Conservation (phyloP, 805 yeast species). For the Metschnikowia noctiluminum region DNA sequence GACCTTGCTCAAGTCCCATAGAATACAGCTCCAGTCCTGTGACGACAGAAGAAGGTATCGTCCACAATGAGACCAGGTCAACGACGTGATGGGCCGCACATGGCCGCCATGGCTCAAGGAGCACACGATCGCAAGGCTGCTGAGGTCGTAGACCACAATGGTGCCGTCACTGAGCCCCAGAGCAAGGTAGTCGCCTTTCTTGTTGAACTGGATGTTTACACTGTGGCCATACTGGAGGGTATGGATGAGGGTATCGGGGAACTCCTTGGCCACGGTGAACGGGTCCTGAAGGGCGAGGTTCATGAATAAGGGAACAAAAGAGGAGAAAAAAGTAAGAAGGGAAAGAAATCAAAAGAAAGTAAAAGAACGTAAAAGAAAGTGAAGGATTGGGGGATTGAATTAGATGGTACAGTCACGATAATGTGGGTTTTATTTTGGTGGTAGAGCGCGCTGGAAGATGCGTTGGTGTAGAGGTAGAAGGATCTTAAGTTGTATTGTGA, state of each 20-base stretch:
- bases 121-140: constrained; percentile 55
- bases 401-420: too few relatives aligned
- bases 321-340: too few relatives aligned
- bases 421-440: too few relatives aligned
- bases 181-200: constrained; percentile 66
- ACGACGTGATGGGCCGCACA: constrained; percentile 65
- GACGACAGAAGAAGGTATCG: constrained; percentile 65
- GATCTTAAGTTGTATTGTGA: too few relatives aligned
- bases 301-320: too few relatives aligned
- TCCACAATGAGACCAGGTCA: constrained; percentile 75
- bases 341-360: too few relatives aligned
- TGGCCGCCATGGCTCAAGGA: constrained; percentile 55
- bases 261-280: constrained; percentile 85
- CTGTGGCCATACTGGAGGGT: constrained; percentile 64
- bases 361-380: too few relatives aligned
- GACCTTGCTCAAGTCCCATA: constrained; percentile 67
- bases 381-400: too few relatives aligned
- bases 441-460: too few relatives aligned
- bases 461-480: too few relatives aligned
- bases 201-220: constrained; percentile 64
- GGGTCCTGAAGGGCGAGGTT: constrained; percentile 85
- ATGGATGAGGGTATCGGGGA: constrained; percentile 77
- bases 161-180: constrained; percentile 17
- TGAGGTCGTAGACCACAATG: constrained; percentile 33
- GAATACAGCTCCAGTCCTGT: constrained; percentile 75